Evolutionary conservation across 2,329 filamentous ascomycete genomes (phyloP), one percentile per base, ranked within the genome.

Genomic region (Colletotrichum sojae): DNA sequence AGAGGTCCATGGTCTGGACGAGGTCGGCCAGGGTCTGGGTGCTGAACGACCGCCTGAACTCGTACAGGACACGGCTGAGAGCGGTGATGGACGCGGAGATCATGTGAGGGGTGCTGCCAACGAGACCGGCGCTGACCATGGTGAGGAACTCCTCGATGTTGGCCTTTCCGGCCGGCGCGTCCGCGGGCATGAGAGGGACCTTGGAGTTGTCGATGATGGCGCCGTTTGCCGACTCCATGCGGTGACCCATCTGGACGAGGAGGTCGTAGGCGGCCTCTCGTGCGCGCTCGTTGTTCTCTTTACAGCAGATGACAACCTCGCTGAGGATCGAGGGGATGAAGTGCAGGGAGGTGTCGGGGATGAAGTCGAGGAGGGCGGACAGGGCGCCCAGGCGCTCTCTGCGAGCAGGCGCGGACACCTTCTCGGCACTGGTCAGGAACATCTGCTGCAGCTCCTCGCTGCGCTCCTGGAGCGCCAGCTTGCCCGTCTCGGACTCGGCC

Each of bases 11-110:
- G 2, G 96, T 97, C 78, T 97, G 92, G 10, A 99, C 94, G 9
- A 99, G 85, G 73, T 98, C 95, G 10, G 89, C 86, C 49, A 97
- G 86, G 3, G 94, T 92, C 71, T 91, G 87, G 10, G 88, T 82
- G 65, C 88, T 89, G 36, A 98, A 84, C 27, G 88, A 81, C 36
- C 88, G 85, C 73, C 94, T 92, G 84, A 97, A 99, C 77, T 98
- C 93, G 81, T 95, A 98, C 36, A 99, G 88, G 27, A 98, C 90
- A n/a, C 96, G 90, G 15, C 94, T 96, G 45, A 99, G 88, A 15
- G 96, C 95, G 0, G 94, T 98, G 78, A 99, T 95, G n/a, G 94
- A 94, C 0, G 96, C 96, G 6, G 94, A 97, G 71, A 98, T 95
- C 94, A 98, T 98, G 83, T 98, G 95, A 39, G 96, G 95, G 12